Base-by-base conservation (phyloP, 192 early-diverging fungal species). In the Coemansia sp. region DNA sequence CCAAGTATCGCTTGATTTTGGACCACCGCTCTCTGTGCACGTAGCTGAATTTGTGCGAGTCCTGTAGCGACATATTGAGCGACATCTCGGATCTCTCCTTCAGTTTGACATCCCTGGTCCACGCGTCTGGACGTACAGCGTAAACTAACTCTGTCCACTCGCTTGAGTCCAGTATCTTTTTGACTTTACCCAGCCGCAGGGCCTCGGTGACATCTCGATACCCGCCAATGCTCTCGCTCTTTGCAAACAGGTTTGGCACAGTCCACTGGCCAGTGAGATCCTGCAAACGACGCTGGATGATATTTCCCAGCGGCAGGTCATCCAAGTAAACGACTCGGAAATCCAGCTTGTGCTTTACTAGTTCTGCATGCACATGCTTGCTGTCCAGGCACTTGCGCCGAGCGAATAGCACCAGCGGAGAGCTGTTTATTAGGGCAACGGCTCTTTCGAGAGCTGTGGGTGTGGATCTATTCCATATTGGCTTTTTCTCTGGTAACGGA, bases 191-290 rank as follows among this genome's bases (percentile, higher is more conserved):
- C 11, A 60, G 43, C 9, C n/a, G 13, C 40, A 79, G 14, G 1
- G 71, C 76, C 45, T 73, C 61, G 2, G 7, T 43, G 2, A 62
- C 36, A 14, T 43, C 26, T 1, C 37, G 23, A 9, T 62, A 40
- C 2, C 71, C 76, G 8, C 76, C 76, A 28, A 79, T 67, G 39
- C 65, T 63, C 61, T 79, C 71, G 35, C 76, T 73, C 35, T 73
- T 73, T 20, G 62, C 63, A 79, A 78, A 79, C 8, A 79, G 37
- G 34, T 73, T 65, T 13, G 76, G 76, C 10, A 70, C 71, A 23
- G 76, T 79, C 76, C 76, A 73, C 20, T 79, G 76, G 0, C 70
- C 76, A 0, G 71, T 79, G 31, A 79, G 38, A 57, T 79, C 76
- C 38, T 72, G 67, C 1, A 79, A 51, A 26, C 76, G 66, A 1